A percentile compares a stretch with the other conserved stretches of the same genome.
Conservation (phyloP, 1,284 basidiomycete species). For the Lignosus rhinocerotis region DNA sequence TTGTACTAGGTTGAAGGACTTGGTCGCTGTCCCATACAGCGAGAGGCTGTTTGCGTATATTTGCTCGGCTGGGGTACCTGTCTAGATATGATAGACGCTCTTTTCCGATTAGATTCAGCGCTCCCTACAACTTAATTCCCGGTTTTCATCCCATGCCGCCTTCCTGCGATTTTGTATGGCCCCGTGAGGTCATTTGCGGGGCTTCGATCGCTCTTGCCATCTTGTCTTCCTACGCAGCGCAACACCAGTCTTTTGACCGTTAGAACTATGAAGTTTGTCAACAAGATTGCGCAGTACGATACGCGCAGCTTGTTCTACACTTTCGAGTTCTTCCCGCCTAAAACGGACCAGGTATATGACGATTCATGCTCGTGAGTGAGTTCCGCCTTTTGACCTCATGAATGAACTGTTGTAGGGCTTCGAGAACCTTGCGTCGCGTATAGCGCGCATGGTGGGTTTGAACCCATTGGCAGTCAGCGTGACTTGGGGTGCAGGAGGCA, state of each 20-base stretch:
- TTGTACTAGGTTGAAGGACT: constrained; percentile 1
- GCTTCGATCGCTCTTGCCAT: background rate
- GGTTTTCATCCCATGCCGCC: background rate
- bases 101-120: background rate
- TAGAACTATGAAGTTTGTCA: constrained; percentile 62
- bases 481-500: constrained; percentile 97
- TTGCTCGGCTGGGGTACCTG: constrained; percentile 9
- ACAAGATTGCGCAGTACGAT: constrained; percentile 54
- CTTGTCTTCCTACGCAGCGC: constrained; percentile 1
- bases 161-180: constrained; percentile 11
- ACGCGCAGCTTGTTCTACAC: constrained; percentile 71
- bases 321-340: constrained; percentile 95
- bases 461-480: constrained; percentile 83
- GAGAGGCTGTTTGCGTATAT: constrained; percentile 21
- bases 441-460: constrained; percentile 68
- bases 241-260: background rate
- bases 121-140: background rate
- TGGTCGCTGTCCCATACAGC: constrained; percentile 24
- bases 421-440: constrained; percentile 82
- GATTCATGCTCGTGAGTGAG: constrained; percentile 13
- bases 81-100: constrained; percentile 23
- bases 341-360: constrained; percentile 75
- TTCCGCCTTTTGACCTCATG: constrained; percentile 15
- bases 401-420: constrained; percentile 60
- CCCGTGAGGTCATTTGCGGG: background rate